phyloP scores from a whole-genome alignment of 1,284 basidiomycete genomes.

The Gomphus bonarii region DNA sequence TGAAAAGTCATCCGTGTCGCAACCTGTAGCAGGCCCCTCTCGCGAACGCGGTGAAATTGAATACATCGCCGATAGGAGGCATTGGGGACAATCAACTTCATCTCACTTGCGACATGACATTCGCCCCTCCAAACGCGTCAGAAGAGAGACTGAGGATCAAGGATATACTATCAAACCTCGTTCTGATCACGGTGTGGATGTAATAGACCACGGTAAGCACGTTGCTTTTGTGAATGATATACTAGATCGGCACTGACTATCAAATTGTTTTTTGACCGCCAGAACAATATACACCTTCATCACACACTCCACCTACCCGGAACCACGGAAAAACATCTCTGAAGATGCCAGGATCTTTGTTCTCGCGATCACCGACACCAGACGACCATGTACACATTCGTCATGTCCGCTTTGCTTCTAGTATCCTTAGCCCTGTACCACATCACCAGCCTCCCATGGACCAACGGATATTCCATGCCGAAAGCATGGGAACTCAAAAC shows the following conservation, averaged over 20 bases:
- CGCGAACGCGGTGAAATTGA: background rate
- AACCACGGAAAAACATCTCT: conserved; percentile 21
- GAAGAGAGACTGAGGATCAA: background rate
- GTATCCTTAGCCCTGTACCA: conserved; percentile 14
- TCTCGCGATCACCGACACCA: conserved; percentile 57
- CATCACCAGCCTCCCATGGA: background rate
- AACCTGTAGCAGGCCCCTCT: background rate
- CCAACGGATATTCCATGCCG: background rate
- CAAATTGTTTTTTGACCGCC: background rate
- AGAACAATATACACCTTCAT: background rate
- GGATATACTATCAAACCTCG: background rate
- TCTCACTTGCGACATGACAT: background rate
- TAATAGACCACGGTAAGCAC: background rate
- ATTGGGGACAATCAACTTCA: background rate
- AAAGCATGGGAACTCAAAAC: background rate
- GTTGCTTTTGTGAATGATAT: background rate
- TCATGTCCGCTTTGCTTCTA: conserved; percentile 30
- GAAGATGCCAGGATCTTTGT: conserved; percentile 72
- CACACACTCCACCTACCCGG: background rate
- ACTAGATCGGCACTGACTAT: background rate
- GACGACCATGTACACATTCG: conserved; percentile 31
- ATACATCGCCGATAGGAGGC: background rate
- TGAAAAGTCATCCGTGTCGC: background rate
- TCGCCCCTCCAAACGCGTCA: background rate
- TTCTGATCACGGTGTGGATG: background rate